Evolutionary conservation across 495 filamentous ascomycete species (phyloP).

Genomic region (Aspergillus panamensis): DNA sequence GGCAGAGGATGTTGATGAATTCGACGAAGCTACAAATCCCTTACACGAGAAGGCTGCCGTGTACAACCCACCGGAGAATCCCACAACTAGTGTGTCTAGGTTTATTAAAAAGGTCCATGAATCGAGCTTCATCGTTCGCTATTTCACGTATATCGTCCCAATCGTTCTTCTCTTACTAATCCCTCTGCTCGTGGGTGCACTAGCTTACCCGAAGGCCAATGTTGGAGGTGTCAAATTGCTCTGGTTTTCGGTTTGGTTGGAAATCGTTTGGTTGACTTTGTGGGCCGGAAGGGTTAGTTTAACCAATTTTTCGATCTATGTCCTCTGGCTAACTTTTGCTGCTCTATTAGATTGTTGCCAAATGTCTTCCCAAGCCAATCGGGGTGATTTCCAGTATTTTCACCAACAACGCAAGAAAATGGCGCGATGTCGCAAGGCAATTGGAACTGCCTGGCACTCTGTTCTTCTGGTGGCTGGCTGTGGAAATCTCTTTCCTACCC

Average conservation of each 20-base stretch:
- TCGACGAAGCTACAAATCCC: constrained; percentile 72
- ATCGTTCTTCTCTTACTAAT: constrained; percentile 70
- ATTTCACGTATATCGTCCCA: constrained; percentile 82
- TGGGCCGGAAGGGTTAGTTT: constrained; percentile 71
- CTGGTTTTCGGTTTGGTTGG: constrained; percentile 95
- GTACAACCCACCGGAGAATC: constrained; percentile 66
- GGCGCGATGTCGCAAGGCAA: constrained; percentile 83
- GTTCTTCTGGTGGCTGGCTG: constrained; percentile 89
- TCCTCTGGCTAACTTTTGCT: neutral
- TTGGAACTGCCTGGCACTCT: constrained; percentile 82
- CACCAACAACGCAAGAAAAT: constrained; percentile 89
- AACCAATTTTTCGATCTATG: neutral
- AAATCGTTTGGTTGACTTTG: constrained; percentile 87
- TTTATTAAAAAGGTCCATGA: constrained; percentile 66
- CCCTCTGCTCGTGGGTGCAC: constrained; percentile 72
- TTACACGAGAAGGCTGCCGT: constrained; percentile 65
- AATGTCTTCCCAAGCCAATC: constrained; percentile 66
- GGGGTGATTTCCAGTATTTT: constrained; percentile 67
- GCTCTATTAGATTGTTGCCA: constrained; percentile 59
- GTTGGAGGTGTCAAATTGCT: constrained; percentile 74
- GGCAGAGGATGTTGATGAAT: constrained; percentile 71
- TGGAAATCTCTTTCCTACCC: constrained; percentile 61
- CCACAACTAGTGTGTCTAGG: constrained; percentile 56
- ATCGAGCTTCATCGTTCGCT: constrained; percentile 76
- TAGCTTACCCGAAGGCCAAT: constrained; percentile 59